Percentiles rank a stretch among this genome's conserved stretches.
phyloP scores from a whole-genome alignment of 176 grass and related monocot species.

The Aechmea fasciata region DNA sequence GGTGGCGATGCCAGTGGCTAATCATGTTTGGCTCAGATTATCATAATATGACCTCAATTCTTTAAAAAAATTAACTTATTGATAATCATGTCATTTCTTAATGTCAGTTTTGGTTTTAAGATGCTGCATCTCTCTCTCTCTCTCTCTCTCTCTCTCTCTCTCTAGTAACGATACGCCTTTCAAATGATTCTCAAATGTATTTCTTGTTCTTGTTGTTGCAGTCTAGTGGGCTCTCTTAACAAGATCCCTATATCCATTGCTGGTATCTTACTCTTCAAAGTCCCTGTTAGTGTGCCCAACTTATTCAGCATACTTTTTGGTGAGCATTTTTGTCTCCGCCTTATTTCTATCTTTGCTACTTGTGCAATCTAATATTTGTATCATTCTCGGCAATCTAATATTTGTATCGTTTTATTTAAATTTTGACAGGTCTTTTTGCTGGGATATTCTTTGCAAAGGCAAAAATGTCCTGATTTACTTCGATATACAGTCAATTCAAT shows the following conservation, averaged over 20 bases:
- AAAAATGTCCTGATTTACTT: constrained; percentile 57
- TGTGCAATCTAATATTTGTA: not conserved
- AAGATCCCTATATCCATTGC: constrained; percentile 92
- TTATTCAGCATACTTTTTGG: constrained; percentile 84
- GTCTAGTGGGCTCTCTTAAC: constrained; percentile 72
- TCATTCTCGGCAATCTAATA: not conserved
- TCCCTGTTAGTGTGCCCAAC: constrained; percentile 60
- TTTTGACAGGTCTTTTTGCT: constrained; percentile 79
- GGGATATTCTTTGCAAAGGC: constrained; percentile 93
- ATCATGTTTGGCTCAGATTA: not conserved
- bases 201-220: constrained; percentile 19
- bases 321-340: constrained; percentile 8
- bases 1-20: not conserved
- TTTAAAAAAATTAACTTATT: too few relatives aligned
- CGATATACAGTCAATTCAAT: not conserved
- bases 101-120: not conserved
- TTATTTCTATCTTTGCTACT: not conserved
- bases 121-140: too few relatives aligned
- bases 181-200: not conserved
- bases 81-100: not conserved
- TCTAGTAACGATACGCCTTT: not conserved
- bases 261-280: constrained; percentile 73
- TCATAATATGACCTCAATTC: too few relatives aligned
- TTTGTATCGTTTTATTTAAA: not conserved
- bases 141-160: not conserved